Base-by-base conservation (phyloP, 2,329 filamentous ascomycete species). In the Fonsecaea monophora region DNA sequence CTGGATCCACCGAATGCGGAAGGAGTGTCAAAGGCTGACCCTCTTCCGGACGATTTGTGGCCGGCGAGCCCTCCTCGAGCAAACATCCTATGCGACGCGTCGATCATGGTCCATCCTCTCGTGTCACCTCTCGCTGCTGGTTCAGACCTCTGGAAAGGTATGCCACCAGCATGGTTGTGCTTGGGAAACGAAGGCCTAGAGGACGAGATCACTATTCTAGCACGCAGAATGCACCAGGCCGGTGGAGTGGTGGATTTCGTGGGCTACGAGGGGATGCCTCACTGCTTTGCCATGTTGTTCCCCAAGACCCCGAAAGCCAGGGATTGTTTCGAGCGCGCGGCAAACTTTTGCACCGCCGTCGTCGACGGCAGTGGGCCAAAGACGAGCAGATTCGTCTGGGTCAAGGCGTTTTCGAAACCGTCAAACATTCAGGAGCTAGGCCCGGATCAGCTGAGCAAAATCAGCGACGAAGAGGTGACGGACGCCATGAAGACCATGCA, bases 231-330 rank as follows among this genome's bases (percentile, higher is more conserved):
- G 35, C 75, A 80, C 64, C 73, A 75, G 15, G 77, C 72, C 8
- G 80, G 79, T 30, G 77, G 73, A 3, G 68, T 76, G 0, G 76
- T 81, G 9, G 69, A 78, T 2, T 74, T 80, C 5, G 77, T 81
- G 55, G 77, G 78, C 55, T 81, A 79, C 57, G 81, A 82, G 65
- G 80, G 80, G 9, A 81, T 81, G 78, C 81, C 81, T 9, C 81
- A 82, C 66, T 81, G 80, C 58, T 81, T 92, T 74, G 86, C 84
- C 0, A 73, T 87, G 69, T 69, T 91, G 1, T 78, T 92, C 63
- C 77, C 82, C 1, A 77, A 78, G 4, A 75, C 83, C 1, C 74
- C 80, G 1, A 82, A 78, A 35, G 78, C 84, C 2, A 78, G 74
- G 70, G 81, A 84, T 56, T 90, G 87, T 72, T 84, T 87, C 65